Base-by-base conservation (phyloP, 371 early-diverging fungal genomes). In the Smittium mucronatum region DNA sequence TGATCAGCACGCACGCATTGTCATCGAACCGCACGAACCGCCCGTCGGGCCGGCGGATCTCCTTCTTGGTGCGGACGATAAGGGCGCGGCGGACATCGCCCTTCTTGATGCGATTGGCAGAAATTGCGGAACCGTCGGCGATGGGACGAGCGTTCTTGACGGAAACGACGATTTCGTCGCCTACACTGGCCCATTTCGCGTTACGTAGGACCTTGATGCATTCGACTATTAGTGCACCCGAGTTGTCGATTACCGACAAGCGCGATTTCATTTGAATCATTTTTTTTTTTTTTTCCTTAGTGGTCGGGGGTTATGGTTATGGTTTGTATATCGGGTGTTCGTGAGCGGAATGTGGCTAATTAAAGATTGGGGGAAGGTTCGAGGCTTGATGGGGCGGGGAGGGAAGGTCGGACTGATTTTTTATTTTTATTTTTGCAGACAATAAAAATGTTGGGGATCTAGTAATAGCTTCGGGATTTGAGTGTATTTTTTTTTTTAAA, bases 121-220 rank as follows among this genome's bases (percentile, higher is more conserved):
- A 69, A 28, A 84, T 77, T 72, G 84, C 83, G 74, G 86, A 84
- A 21, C 92, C 86, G 47, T 86, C 82, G 71, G 86, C 84, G 73
- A 88, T 84, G 15, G 95, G 88, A 75, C 90, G 83, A 60, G 95
- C 95, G 79, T 90, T 89, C 81, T 94, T 93, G 66, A 96, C 93
- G 15, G 93, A 91, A 73, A 93, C 92, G 25, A 94, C 95, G 73
- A 97, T 96, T 75, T 94, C 94, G 82, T 95, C 96, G 68, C 98
- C 97, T 61, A 88, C 82, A 73, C 85, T 80, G 32, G 90, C 93
- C 73, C 87, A 87, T 75, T 86, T 84, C 68, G 88, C 90, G 71
- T 89, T 91, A 69, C 88, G 90, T 80, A 94, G 82, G 28, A 93
- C 94, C 72, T 92, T 88, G 79, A 98, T 93, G 82, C 97, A 97